Evolutionary conservation across 2,329 filamentous ascomycete species (phyloP).

Genomic region (Fusarium abutilonis): DNA sequence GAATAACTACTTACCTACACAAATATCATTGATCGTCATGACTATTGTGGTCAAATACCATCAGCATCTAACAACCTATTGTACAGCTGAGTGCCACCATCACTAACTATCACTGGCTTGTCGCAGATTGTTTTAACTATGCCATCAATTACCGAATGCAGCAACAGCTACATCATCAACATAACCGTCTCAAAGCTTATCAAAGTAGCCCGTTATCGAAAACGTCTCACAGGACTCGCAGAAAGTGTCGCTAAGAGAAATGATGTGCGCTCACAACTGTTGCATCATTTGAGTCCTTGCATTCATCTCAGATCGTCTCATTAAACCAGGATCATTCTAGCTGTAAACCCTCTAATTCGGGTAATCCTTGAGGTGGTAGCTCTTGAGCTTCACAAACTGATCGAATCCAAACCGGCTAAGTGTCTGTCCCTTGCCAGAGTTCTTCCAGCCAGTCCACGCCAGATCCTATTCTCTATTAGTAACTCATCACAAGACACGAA

Average conservation of each 20-base stretch:
- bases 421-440: conserved; percentile 91
- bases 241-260: conserved; percentile 36
- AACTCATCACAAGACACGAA: conserved; percentile 6
- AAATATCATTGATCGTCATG: neutral
- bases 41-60: neutral
- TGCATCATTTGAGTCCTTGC: neutral
- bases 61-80: neutral
- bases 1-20: neutral
- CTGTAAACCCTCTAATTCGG: conserved; percentile 59
- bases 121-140: conserved; percentile 30
- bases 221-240: conserved; percentile 23
- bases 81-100: too few relatives aligned
- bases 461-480: conserved; percentile 69
- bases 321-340: conserved; percentile 29
- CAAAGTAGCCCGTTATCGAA: conserved; percentile 24
- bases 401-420: conserved; percentile 92
- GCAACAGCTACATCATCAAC: conserved; percentile 1
- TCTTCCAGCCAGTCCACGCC: conserved; percentile 98
- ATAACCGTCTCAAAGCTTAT: neutral
- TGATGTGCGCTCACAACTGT: conserved; percentile 12
- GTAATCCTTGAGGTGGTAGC: conserved; percentile 89
- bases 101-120: neutral
- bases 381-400: conserved; percentile 96
- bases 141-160: conserved; percentile 29
- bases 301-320: conserved; percentile 17